phyloP scores from a whole-genome alignment of 352 stramenopile species.

The Pythium rishiriense region DNA sequence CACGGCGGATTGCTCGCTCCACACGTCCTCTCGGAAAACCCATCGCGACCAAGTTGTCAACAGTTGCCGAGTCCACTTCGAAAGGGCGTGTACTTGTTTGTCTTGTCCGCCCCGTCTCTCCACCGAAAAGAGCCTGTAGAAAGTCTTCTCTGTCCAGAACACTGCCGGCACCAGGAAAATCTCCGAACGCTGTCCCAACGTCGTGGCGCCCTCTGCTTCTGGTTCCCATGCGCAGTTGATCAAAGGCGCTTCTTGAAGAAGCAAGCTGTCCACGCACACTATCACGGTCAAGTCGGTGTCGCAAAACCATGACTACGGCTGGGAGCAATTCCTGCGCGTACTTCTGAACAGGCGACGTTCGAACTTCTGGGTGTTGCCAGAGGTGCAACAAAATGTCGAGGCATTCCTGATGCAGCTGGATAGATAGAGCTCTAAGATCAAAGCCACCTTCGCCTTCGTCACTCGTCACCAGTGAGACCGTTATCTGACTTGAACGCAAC shows the following conservation, averaged over 20 bases:
- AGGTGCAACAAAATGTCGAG: conserved; percentile 53
- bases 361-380: conserved; percentile 61
- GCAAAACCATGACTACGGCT: conserved; percentile 72
- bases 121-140: conserved; percentile 50
- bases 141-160: conserved; percentile 30
- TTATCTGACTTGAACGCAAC: conserved; percentile 63
- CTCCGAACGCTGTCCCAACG: conserved; percentile 10
- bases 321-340: conserved; percentile 67
- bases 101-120: conserved; percentile 10
- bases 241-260: conserved; percentile 6
- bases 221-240: conserved; percentile 13
- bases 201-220: conserved; percentile 14
- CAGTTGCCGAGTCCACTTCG: conserved; percentile 87
- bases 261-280: conserved; percentile 28
- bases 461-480: conserved; percentile 50
- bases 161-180: conserved; percentile 19
- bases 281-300: conserved; percentile 64
- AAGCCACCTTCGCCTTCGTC: conserved; percentile 53
- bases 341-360: conserved; percentile 40
- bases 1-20: conserved; percentile 87
- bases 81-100: conserved; percentile 48
- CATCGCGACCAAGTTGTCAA: conserved; percentile 94
- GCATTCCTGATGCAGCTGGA: conserved; percentile 66
- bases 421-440: conserved; percentile 48
- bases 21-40: conserved; percentile 92